Percentiles rank a stretch among this genome's conserved stretches.
Evolutionary conservation across 495 filamentous ascomycete species (phyloP).

Genomic region (Cladorrhinum samala): DNA sequence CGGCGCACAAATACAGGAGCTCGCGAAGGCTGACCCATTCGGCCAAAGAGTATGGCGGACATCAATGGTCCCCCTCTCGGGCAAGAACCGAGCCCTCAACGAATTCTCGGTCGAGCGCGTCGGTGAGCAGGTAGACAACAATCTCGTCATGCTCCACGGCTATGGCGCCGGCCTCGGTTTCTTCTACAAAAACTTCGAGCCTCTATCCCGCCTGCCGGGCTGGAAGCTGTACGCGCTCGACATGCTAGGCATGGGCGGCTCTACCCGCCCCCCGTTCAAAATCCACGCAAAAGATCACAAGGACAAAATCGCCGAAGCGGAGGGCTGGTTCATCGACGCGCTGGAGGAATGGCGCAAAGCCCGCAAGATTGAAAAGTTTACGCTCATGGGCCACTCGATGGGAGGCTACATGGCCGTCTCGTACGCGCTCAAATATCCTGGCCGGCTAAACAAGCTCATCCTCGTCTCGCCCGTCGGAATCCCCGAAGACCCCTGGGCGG

Average conservation of each 20-base stretch:
- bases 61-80: conserved; percentile 73
- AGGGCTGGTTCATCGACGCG: conserved; percentile 93
- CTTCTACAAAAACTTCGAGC: conserved; percentile 97
- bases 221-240: conserved; percentile 93
- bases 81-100: conserved; percentile 82
- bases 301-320: conserved; percentile 81
- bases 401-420: conserved; percentile 92
- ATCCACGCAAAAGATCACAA: conserved; percentile 76
- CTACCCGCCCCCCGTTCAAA: conserved; percentile 72
- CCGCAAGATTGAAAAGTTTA: conserved; percentile 86
- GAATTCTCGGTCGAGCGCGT: conserved; percentile 86
- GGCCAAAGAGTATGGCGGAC: conserved; percentile 83
- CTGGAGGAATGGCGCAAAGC: conserved; percentile 91
- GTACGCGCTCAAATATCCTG: conserved; percentile 94
- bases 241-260: conserved; percentile 90
- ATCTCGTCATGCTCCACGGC: conserved; percentile 95
- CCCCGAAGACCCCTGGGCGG: conserved; percentile 89
- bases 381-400: conserved; percentile 84
- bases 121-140: conserved; percentile 68
- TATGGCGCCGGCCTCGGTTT: conserved; percentile 95
- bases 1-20: conserved; percentile 33
- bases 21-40: conserved; percentile 62
- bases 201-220: conserved; percentile 63
- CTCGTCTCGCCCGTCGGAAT: conserved; percentile 90
- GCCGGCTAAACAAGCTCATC: conserved; percentile 89